A percentile compares a stretch with the other conserved stretches of the same genome.
These are phyloP conservation scores for Passiflora organensis DNA, from an alignment of 345 rosid genomes.

Conservation along the genomic window DNA sequence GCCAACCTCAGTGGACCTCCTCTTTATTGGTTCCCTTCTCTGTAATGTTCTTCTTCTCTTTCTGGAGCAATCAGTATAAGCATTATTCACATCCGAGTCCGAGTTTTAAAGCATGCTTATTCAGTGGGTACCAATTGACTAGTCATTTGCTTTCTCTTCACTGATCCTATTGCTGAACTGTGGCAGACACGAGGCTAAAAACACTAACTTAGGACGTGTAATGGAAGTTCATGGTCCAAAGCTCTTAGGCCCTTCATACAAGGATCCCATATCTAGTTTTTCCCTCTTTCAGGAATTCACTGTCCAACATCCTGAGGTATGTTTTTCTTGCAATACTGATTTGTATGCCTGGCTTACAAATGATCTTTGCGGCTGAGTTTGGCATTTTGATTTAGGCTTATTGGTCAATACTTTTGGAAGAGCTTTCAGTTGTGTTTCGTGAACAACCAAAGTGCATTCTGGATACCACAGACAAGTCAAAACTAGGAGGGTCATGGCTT, in stretches of 20 bases:
- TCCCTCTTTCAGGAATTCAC: slow-evolving; percentile 53
- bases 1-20: slow-evolving; percentile 59
- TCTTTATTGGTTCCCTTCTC: slow-evolving; percentile 83
- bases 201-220: slow-evolving; percentile 60
- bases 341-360: not conserved
- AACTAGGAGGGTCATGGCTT: slow-evolving; percentile 65
- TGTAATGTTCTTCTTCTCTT: slow-evolving; percentile 31
- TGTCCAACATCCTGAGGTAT: slow-evolving; percentile 61
- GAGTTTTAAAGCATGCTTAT: not conserved
- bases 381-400: slow-evolving; percentile 40
- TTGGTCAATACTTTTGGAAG: slow-evolving; percentile 60
- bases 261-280: slow-evolving; percentile 70
- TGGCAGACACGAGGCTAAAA: slow-evolving; percentile 50
- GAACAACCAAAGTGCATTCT: slow-evolving; percentile 62
- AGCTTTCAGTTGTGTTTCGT: slow-evolving; percentile 55
- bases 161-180: too few relatives aligned
- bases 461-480: slow-evolving; percentile 47
- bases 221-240: slow-evolving; percentile 68
- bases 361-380: slow-evolving; percentile 11
- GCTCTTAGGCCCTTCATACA: slow-evolving; percentile 61
- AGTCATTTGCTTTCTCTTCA: not conserved
- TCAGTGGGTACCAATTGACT: not conserved
- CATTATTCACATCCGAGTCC: not conserved
- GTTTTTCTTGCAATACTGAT: not conserved
- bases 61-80: not conserved